phyloP scores from a whole-genome alignment of 306 rosid genomes.

The Hylodesmum podocarpum region DNA sequence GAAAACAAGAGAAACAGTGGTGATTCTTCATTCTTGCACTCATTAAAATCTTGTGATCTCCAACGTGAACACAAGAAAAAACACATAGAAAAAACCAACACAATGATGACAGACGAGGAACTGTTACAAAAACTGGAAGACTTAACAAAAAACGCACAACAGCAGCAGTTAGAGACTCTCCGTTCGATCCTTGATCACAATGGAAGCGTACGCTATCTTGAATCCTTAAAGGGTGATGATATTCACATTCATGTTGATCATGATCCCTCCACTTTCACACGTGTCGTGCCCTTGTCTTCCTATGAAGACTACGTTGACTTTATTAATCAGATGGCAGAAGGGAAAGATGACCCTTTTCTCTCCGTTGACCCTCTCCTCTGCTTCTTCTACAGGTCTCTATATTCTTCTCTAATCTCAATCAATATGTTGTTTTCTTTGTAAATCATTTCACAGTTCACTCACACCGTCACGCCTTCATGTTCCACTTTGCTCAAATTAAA shows the following conservation, averaged over 20 bases:
- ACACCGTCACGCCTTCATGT: not conserved
- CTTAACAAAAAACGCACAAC: conserved; percentile 39
- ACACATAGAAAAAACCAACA: not conserved
- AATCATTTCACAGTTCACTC: not conserved
- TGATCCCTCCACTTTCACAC: conserved; percentile 39
- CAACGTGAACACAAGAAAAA: not conserved
- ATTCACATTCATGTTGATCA: not conserved
- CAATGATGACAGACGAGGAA: conserved; percentile 48
- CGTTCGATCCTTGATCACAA: conserved; percentile 47
- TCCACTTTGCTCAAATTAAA: not conserved
- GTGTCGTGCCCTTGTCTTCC: conserved; percentile 49
- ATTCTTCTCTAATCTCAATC: not conserved
- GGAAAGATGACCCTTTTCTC: conserved; percentile 40
- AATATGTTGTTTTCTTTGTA: not conserved
- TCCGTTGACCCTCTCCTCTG: conserved; percentile 66
- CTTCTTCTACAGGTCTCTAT: conserved; percentile 59
- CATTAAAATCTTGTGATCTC: not conserved
- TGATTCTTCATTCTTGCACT: not conserved
- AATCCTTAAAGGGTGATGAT: not conserved
- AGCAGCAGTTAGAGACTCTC: conserved; percentile 47
- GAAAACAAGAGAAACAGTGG: not conserved
- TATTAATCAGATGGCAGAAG: conserved; percentile 46
- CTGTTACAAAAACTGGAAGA: conserved; percentile 44
- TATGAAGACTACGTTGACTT: conserved; percentile 51
- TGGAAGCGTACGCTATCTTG: conserved; percentile 47